Base-by-base conservation (phyloP, 495 filamentous ascomycete genomes). In the Corynascus novoguineensis region DNA sequence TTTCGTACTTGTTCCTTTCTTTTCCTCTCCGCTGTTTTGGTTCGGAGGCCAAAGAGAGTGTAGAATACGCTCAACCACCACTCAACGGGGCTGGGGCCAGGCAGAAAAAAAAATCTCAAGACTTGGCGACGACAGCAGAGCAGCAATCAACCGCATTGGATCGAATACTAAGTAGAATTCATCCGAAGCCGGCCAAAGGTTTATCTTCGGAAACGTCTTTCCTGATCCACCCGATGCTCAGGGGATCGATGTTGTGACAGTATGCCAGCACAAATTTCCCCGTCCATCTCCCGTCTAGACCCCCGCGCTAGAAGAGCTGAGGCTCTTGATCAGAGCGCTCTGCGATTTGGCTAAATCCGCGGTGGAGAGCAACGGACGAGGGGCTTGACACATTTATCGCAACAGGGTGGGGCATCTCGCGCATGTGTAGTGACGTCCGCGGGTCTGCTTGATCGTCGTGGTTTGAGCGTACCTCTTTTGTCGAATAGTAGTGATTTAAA, bases 341-440 rank as follows among this genome's bases (percentile, higher is more conserved):
- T 28, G 50, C 45, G 53, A 58, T 50, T 58, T 61, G 59, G 59
- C 49, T 61, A 61, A 61, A 58, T 61, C 54, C 49, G 50, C 49
- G 50, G 59, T 61, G 59, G 53, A 57, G 41, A 19, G 38, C 29
- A 29, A 17, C 34, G 19, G 27, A 24, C 46, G 53, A 46, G 45
- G 46, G 35, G 38, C 31, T 52, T 51, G 52, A 35, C 31, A 32
- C 52, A 55, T 35, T 47, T 27, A 29, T 27, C 19, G 27, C 11
- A 28, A 22, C n/a, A n/a, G 41, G 53, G 53, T 55, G 53, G 53
- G 53, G 29, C 31, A 47, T 29, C 4, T 14, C 38, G 38, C 4
- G 15, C 35, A 40, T 42, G 37, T 52, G 4, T 41, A 25, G 50
- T 53, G 35, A 53, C 50, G 50, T 42, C 50, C 34, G 15, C 22